Evolutionary conservation across 176 grass and related monocot species (phyloP).

Genomic region (Carex myosuroides): DNA sequence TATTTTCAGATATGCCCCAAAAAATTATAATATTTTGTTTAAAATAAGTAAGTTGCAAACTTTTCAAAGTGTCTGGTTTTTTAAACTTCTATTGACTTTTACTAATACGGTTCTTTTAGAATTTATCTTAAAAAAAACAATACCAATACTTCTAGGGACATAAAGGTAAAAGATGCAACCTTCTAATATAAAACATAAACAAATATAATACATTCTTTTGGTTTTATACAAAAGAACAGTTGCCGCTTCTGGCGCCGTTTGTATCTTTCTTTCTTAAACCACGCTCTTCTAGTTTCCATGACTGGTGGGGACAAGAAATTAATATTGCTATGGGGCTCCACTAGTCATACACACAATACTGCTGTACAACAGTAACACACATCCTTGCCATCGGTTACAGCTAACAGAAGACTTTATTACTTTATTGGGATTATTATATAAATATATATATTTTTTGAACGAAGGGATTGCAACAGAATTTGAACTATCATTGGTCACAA

Average conservation of each 20-base stretch:
- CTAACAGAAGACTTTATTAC: conserved; percentile 5
- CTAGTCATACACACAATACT: background rate
- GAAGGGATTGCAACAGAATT: background rate
- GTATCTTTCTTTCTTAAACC: background rate
- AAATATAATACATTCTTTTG: background rate
- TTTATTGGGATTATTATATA: conserved; percentile 13
- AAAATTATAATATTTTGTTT: background rate
- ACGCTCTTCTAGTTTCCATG: background rate
- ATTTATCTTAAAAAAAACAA: background rate
- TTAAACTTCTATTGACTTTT: background rate
- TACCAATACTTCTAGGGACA: background rate
- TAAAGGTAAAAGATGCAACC: background rate
- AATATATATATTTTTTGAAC: background rate
- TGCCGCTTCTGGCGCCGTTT: background rate
- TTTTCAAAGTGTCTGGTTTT: background rate
- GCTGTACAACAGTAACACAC: background rate
- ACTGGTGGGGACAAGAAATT: background rate
- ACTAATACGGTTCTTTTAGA: background rate
- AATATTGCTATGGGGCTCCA: background rate
- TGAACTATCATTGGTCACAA: background rate
- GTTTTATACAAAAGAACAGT: background rate
- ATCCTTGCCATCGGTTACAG: background rate
- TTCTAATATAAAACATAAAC: background rate
- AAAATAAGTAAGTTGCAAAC: too few species aligned
- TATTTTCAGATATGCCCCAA: background rate